phyloP scores from a whole-genome alignment of 805 yeast genomes.

The Sungouiella thailandica region DNA sequence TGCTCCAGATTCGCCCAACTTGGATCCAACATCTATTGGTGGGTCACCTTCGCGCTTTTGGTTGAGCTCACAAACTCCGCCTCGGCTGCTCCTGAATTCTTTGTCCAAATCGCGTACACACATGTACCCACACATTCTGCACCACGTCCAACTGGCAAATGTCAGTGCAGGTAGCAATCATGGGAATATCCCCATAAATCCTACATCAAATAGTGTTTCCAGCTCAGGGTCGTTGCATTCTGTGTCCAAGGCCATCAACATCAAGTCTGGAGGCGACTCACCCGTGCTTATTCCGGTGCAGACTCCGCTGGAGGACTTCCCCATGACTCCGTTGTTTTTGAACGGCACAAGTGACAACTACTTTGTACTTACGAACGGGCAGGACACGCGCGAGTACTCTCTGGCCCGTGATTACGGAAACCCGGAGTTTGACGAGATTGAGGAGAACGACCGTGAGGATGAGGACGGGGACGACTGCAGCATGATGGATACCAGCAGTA shows the following conservation, averaged over 20 bases:
- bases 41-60: constrained; percentile 55
- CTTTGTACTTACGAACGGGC: constrained; percentile 7
- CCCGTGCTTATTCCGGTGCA: constrained; percentile 38
- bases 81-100: constrained; percentile 27
- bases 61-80: constrained; percentile 51
- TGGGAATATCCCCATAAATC: no score
- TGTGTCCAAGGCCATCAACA: constrained; percentile 8
- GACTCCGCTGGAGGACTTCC: constrained; percentile 38
- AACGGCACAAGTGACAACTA: constrained; percentile 10
- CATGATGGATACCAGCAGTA: constrained; percentile 1
- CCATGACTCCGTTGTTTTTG: constrained; percentile 38
- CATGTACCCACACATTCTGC: constrained; percentile 1
- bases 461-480: not conserved
- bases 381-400: not conserved
- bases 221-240: constrained; percentile 3
- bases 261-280: constrained; percentile 18
- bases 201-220: no score
- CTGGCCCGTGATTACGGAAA: not conserved
- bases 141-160: not conserved
- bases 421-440: constrained; percentile 3
- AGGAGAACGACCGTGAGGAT: not conserved
- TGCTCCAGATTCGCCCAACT: constrained; percentile 48
- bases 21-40: constrained; percentile 47
- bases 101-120: constrained; percentile 16
- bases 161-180: no score